phyloP scores from a whole-genome alignment of 148 eudicot genomes.

The Camellia lanceoleosa region DNA sequence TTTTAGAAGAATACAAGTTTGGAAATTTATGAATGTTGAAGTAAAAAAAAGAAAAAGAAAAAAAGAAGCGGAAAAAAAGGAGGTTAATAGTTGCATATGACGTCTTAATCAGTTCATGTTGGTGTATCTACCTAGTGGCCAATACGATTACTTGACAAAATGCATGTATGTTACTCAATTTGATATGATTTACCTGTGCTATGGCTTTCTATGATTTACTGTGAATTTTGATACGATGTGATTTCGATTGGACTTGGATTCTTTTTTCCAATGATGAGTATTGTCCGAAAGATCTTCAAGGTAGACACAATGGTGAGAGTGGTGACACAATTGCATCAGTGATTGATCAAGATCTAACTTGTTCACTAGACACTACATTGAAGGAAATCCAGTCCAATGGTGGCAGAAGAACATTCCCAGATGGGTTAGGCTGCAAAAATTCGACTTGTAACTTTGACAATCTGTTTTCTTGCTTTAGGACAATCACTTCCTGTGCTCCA shows the following conservation, averaged over 20 bases:
- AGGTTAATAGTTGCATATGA: no score
- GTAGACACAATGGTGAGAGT: constrained; percentile 2
- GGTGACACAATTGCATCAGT: constrained; percentile 3
- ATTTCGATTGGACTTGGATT: constrained; percentile 4
- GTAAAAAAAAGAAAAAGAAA: no score
- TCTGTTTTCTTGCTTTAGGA: constrained; percentile 64
- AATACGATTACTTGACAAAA: constrained; percentile 44
- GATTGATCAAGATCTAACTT: constrained; percentile 17
- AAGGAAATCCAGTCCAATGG: constrained; percentile 7
- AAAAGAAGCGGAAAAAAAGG: no score
- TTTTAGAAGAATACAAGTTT: no score
- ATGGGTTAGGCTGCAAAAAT: constrained; percentile 28
- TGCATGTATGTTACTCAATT: constrained; percentile 42
- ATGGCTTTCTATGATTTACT: background rate
- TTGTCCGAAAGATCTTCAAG: constrained; percentile 32
- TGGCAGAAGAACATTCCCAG: constrained; percentile 31
- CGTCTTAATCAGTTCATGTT: constrained; percentile 32
- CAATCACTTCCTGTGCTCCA: constrained; percentile 71
- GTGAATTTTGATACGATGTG: constrained; percentile 14
- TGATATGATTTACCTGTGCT: background rate
- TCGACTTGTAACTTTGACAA: constrained; percentile 43
- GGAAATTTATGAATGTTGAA: no score
- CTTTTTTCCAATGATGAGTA: constrained; percentile 46
- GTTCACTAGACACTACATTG: constrained; percentile 16
- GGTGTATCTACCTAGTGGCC: constrained; percentile 42